Evolutionary conservation across 1,284 basidiomycete genomes (phyloP), one percentile per base, ranked within the genome.

Genomic region (Pseudozyma thailandica): DNA sequence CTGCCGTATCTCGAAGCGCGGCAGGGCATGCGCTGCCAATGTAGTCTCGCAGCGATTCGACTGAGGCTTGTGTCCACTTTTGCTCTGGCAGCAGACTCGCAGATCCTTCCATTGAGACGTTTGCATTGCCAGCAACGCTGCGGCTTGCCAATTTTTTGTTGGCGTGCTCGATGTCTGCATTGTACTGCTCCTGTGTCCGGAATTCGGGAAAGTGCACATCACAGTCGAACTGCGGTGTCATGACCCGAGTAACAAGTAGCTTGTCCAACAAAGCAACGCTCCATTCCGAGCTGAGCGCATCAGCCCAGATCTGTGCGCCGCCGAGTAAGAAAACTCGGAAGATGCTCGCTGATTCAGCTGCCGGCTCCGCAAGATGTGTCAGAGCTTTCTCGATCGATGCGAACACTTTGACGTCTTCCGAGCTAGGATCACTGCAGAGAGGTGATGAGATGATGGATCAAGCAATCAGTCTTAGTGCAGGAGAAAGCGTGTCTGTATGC

Each of bases 161-260:
- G 27, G 63, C 52, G 15, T 38, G 52, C 20, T 55, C 39, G 8
- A 51, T n/a, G 31, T 72, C 70, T 5, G 44, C n/a, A 25, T 44
- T 18, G 27, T 65, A 50, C 35, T 80, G 78, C 23, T 33, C 44
- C 9, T 23, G 20, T 12, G 65, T 68, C 13, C 87, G 77, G 78
- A 93, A 91, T 71, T 93, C 89, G 2, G 91, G 89, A 82, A 98
- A 89, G 85, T 91, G 92, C 15, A 90, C 89, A 82, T 98, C 94
- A 84, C 94, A 98, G 35, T 90, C 87, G 79, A 92, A 93, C 9
- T 86, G 85, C 1, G 92, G 92, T 15, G 86, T 85, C 28, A 90
- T 75, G 61, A 98, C 87, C 3, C 93, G 89, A 2, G 96, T 98
- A 56, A 98, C 87, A 50, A 98, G 87, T 10, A 80, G 72, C 27